phyloP scores from a whole-genome alignment of 805 yeast species.

The Suhomyces sp. region DNA sequence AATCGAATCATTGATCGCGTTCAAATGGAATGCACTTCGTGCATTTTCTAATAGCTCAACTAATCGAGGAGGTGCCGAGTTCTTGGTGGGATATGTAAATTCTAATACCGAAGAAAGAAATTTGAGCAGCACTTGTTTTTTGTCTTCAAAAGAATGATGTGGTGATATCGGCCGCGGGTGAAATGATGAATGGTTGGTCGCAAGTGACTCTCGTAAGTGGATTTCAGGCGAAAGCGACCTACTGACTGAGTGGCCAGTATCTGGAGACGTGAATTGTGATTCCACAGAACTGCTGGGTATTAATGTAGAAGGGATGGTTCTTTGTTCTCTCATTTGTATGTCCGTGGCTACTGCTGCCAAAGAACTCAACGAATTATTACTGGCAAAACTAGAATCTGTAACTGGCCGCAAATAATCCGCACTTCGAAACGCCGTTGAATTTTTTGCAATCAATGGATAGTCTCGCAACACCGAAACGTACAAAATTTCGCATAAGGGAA shows the following conservation, averaged over 20 bases:
- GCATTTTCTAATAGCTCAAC: constrained; percentile 79
- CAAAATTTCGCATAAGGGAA: constrained; percentile 66
- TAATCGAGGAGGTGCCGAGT: constrained; percentile 78
- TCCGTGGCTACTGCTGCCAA: constrained; percentile 38
- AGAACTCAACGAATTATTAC: constrained; percentile 20
- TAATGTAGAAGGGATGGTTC: too few species aligned
- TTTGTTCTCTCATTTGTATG: constrained; percentile 16
- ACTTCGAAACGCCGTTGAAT: constrained; percentile 6
- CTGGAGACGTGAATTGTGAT: background rate
- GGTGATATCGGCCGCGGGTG: background rate
- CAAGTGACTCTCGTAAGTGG: background rate
- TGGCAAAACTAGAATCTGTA: constrained; percentile 4
- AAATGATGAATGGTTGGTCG: background rate
- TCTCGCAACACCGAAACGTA: constrained; percentile 59
- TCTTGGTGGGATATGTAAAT: constrained; percentile 61
- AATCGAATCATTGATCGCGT: constrained; percentile 10
- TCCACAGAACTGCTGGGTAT: too few species aligned
- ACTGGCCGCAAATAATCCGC: constrained; percentile 7
- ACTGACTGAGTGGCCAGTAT: background rate
- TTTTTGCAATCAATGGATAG: constrained; percentile 61
- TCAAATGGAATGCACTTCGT: constrained; percentile 58
- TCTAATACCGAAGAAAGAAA: constrained; percentile 57
- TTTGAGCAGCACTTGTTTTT: constrained; percentile 41
- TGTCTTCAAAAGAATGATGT: constrained; percentile 4
- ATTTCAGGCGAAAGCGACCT: constrained; percentile 5